Conservation (phyloP, 2,329 filamentous ascomycete species). For the Hypomyces rosellus region DNA sequence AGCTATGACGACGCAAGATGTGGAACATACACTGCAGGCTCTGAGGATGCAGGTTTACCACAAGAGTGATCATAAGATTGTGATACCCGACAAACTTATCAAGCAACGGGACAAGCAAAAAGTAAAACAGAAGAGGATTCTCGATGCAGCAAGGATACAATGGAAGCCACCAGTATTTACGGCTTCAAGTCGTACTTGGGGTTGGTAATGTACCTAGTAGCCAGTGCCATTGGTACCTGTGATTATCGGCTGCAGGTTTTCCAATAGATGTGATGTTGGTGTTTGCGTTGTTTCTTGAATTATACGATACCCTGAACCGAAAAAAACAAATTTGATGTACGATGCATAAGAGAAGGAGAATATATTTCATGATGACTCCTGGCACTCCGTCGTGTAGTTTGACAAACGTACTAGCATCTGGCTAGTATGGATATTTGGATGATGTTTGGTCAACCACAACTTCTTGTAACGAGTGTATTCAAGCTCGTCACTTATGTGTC, state of each 20-base stretch:
- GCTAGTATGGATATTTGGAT: too few relatives aligned
- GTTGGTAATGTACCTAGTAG: conserved; percentile 56
- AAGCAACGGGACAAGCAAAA: conserved; percentile 75
- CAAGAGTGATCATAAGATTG: conserved; percentile 94
- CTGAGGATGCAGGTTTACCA: conserved; percentile 94
- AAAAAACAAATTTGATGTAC: not conserved
- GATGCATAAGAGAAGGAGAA: too few relatives aligned
- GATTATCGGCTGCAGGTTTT: not conserved
- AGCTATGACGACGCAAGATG: conserved; percentile 96
- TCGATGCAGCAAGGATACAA: conserved; percentile 72
- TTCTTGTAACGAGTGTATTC: too few relatives aligned
- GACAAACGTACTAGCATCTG: too few relatives aligned
- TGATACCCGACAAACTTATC: conserved; percentile 78
- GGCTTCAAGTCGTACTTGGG: conserved; percentile 86
- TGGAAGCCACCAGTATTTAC: conserved; percentile 98
- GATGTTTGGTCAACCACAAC: too few relatives aligned
- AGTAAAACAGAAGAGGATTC: conserved; percentile 66
- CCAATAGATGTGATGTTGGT: not conserved
- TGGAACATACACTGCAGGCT: conserved; percentile 89
- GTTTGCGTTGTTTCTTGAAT: not conserved
- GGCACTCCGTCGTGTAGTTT: too few relatives aligned
- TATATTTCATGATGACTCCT: too few relatives aligned
- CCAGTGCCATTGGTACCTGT: not conserved
- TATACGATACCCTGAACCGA: not conserved
- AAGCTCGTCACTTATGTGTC: too few relatives aligned